Percentiles rank a stretch among this genome's conserved stretches.
These are phyloP conservation scores for Aureobasidium sp. DNA, from an alignment of 2,329 filamentous ascomycete genomes.

Conservation along the genomic window DNA sequence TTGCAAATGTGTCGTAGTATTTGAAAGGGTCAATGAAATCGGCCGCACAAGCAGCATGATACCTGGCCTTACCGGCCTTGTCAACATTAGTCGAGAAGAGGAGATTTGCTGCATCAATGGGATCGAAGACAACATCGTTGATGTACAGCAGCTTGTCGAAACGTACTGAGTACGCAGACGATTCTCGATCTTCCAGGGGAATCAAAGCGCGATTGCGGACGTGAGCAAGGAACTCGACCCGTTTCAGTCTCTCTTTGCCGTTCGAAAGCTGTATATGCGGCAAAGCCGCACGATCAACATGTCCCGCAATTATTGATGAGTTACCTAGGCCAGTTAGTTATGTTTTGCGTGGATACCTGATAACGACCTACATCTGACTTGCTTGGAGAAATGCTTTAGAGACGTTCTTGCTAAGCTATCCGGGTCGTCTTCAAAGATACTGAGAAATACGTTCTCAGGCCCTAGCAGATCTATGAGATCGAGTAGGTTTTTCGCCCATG, in stretches of 20 bases:
- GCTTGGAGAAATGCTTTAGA: constrained; percentile 33
- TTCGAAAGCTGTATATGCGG: constrained; percentile 53
- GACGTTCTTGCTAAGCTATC: neutral
- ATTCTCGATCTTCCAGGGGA: constrained; percentile 47
- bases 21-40: constrained; percentile 63
- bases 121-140: constrained; percentile 62
- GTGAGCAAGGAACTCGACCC: constrained; percentile 67
- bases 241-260: constrained; percentile 58
- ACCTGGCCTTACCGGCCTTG: constrained; percentile 44
- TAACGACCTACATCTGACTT: constrained; percentile 17
- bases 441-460: constrained; percentile 60
- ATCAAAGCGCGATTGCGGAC: constrained; percentile 63
- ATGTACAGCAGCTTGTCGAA: constrained; percentile 54
- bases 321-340: constrained; percentile 28
- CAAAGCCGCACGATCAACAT: constrained; percentile 47
- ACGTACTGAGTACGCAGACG: constrained; percentile 33
- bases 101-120: constrained; percentile 52
- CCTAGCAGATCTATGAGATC: constrained; percentile 60
- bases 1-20: constrained; percentile 69
- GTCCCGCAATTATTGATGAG: constrained; percentile 50
- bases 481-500: constrained; percentile 57
- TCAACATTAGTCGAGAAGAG: constrained; percentile 57
- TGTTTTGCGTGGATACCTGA: neutral
- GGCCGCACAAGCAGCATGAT: constrained; percentile 63
- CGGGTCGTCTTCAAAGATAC: constrained; percentile 63